These are phyloP conservation scores for Benincasa hispida DNA, from an alignment of 306 rosid genomes.

Conservation along the genomic window DNA sequence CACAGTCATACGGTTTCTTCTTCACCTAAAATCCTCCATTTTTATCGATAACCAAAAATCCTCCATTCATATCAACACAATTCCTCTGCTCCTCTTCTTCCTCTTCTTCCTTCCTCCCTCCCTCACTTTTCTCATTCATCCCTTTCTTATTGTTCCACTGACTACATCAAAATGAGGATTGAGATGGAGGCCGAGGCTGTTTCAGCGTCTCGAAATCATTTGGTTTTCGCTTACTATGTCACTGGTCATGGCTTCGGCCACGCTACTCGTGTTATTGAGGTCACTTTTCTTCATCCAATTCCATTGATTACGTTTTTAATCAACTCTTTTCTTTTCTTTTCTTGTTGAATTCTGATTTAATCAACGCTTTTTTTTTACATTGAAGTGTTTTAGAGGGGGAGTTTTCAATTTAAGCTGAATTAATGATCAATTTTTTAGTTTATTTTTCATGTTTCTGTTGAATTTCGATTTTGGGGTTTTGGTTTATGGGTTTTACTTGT, in stretches of 20 bases:
- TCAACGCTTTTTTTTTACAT: background rate
- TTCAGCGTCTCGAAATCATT: conserved; percentile 68
- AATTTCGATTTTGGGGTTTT: background rate
- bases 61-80: background rate
- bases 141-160: background rate
- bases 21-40: background rate
- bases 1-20: background rate
- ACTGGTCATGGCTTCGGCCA: conserved; percentile 99
- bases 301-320: background rate
- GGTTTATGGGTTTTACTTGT: background rate
- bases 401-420: background rate
- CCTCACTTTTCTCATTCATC: background rate
- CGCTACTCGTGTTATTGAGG: conserved; percentile 97
- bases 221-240: conserved; percentile 84
- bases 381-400: too few species aligned
- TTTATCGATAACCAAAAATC: background rate
- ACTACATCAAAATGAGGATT: conserved; percentile 45
- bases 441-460: background rate
- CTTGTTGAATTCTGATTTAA: background rate
- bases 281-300: conserved; percentile 5
- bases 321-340: background rate
- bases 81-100: background rate
- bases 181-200: conserved; percentile 51
- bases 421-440: background rate
- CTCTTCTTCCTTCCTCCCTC: background rate